Conservation (phyloP, 345 rosid genomes). For the Citrus unshiu region DNA sequence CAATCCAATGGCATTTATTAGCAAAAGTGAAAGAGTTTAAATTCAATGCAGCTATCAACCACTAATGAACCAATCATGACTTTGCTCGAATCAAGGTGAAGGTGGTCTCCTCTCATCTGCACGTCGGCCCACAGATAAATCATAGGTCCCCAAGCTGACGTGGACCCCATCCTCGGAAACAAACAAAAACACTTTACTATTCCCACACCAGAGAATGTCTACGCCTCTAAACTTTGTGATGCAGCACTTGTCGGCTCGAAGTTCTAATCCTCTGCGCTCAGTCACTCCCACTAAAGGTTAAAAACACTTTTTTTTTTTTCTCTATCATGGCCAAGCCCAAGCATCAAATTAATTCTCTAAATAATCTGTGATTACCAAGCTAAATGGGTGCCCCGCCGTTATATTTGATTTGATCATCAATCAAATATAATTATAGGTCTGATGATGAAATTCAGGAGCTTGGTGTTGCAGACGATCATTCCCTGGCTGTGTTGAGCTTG, state of each 20-base stretch:
- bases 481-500: too few species aligned
- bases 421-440: not conserved
- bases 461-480: not conserved
- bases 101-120: slow-evolving; percentile 18
- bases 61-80: slow-evolving; percentile 45
- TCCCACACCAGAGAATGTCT: slow-evolving; percentile 20
- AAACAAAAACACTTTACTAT: not conserved
- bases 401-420: too few species aligned
- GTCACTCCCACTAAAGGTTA: not conserved
- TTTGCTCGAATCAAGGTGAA: not conserved
- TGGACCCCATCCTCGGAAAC: slow-evolving; percentile 12
- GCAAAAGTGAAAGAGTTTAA: slow-evolving; percentile 19
- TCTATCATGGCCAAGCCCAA: not conserved
- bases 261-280: not conserved
- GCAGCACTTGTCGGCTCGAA: slow-evolving; percentile 4
- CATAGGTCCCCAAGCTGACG: slow-evolving; percentile 4
- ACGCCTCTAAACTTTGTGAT: not conserved
- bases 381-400: too few species aligned
- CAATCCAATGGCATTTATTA: slow-evolving; percentile 23
- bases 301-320: not conserved
- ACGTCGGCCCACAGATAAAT: not conserved
- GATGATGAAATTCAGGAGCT: not conserved
- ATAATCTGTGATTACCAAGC: not conserved
- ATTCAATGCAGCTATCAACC: slow-evolving; percentile 21
- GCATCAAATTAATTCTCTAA: too few species aligned